Base-by-base conservation (phyloP, 2,329 filamentous ascomycete genomes). In the Alternaria triticina region DNA sequence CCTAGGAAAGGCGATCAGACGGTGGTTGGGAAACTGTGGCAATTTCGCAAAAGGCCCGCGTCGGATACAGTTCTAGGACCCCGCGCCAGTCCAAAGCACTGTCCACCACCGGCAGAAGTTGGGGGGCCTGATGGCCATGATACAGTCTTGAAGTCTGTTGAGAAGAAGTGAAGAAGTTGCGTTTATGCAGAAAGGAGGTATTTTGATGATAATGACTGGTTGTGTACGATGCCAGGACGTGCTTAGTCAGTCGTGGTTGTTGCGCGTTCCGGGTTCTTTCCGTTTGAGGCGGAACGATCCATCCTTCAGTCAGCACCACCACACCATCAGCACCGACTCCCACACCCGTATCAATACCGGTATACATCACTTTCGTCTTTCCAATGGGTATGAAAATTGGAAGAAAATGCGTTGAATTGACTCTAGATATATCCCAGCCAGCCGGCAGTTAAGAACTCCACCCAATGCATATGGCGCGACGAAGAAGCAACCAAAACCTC, bases 401-500 rank as follows among this genome's bases (percentile, higher is more conserved):
- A 17, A 20, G 20, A 28, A 22, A 8, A 22, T 15, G 47, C 45
- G 28, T 50, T 54, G 52, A 23, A 65, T 68, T 70, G 44, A 50
- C 54, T 55, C 57, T 67, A 63, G 64, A 43, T 46, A 20, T 51
- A 27, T 25, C 11, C 36, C 51, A 55, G 45, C 58, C 40, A 57
- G 22, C 33, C 22, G 36, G 33, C 33, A 27, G 13, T 25, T 33
- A 20, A 25, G 61, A 68, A 73, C 70, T 65, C 70, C 71, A 61
- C 62, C 64, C 67, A 64, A 72, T 72, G 71, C 71, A 69, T 54
- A n/a, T 54, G 17, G 46, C 33, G 40, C 43, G 27, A 61, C 20
- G 15, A 25, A 28, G 22, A 47, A 57, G 33, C 58, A 22, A 61
- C 33, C 27, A 36, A 33, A 43, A 17, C 49, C 22, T 63, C 60